These are phyloP conservation scores for Coriaria nepalensis DNA, from an alignment of 306 rosid genomes.

Conservation along the genomic window DNA sequence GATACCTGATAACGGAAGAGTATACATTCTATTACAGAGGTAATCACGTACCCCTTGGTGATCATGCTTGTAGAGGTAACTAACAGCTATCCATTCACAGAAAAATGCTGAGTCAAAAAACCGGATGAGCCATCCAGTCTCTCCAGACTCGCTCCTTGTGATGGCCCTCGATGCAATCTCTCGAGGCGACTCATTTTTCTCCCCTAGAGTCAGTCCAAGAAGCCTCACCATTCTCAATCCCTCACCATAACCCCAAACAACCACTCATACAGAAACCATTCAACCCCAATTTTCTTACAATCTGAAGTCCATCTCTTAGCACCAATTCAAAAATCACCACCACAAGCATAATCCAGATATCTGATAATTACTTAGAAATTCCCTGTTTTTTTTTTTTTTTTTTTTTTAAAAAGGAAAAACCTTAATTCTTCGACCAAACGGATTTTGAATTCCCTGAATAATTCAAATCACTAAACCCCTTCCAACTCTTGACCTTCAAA, in stretches of 20 bases:
- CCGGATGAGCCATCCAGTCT: constrained; percentile 96
- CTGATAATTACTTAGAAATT: too few species aligned
- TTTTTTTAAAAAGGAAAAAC: too few species aligned
- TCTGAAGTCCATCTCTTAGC: too few species aligned
- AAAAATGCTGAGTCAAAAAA: constrained; percentile 94
- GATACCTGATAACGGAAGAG: constrained; percentile 76
- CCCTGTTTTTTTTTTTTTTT: too few species aligned
- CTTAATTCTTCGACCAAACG: too few species aligned
- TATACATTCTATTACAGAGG: constrained; percentile 91
- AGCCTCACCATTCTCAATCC: constrained; percentile 73
- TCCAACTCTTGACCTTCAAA: too few species aligned
- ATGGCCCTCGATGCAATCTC: constrained; percentile 59
- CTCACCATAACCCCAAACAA: constrained; percentile 31
- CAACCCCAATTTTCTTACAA: constrained; percentile 7
- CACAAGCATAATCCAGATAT: too few species aligned
- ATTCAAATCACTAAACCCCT: too few species aligned
- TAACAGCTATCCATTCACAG: constrained; percentile 98
- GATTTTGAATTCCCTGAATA: too few species aligned
- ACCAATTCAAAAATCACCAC: too few species aligned
- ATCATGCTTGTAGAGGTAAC: constrained; percentile 91
- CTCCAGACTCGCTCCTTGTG: constrained; percentile 51
- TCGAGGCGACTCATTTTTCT: constrained; percentile 48
- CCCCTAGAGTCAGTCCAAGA: constrained; percentile 61
- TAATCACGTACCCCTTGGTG: constrained; percentile 89
- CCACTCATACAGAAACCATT: background rate